phyloP scores from a whole-genome alignment of 345 rosid species.

The Salix arbutifolia region DNA sequence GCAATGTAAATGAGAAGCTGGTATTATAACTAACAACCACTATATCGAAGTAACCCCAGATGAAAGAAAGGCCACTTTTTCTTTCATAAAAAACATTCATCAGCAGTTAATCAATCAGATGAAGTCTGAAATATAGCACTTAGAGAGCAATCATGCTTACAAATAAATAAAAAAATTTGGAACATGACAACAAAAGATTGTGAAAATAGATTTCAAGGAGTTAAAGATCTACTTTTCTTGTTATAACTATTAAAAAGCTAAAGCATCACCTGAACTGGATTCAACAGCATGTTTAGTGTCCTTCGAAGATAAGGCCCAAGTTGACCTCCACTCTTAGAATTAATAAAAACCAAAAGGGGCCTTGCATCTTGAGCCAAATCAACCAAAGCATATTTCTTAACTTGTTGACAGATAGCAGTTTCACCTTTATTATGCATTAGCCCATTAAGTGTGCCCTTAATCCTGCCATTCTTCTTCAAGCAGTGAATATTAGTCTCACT shows the following conservation, averaged over 20 bases:
- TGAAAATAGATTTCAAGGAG: not conserved
- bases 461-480: not conserved
- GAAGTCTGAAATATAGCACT: not conserved
- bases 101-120: not conserved
- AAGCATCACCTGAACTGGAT: conserved; percentile 70
- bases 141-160: not conserved
- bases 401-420: not conserved
- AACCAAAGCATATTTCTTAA: conserved; percentile 4
- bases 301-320: conserved; percentile 66
- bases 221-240: not conserved
- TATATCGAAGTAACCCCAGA: not conserved
- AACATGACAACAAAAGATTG: not conserved
- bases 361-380: conserved; percentile 78
- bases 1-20: not conserved
- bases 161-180: too few species aligned
- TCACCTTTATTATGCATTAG: not conserved
- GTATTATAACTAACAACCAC: not conserved
- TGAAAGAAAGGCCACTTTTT: not conserved
- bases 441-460: not conserved
- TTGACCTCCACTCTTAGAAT: conserved; percentile 90
- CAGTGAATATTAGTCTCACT: not conserved
- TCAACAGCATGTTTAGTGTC: conserved; percentile 74
- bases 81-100: not conserved
- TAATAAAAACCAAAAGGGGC: conserved; percentile 80
- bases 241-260: not conserved